phyloP scores from a whole-genome alignment of 139 green algal genomes.

The Tetraselmis striata region DNA sequence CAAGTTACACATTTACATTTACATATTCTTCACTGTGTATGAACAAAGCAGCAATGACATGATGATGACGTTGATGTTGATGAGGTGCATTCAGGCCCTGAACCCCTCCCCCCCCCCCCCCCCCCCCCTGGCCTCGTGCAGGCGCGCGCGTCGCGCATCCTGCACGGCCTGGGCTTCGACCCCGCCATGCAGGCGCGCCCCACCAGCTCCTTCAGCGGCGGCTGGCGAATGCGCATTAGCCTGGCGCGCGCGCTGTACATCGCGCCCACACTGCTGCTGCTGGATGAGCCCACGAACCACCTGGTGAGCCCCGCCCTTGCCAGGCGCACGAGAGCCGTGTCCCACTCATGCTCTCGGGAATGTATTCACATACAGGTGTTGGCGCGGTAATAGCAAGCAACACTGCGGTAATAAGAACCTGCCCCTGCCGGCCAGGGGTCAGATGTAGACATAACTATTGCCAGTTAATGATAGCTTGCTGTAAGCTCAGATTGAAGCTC shows the following conservation, averaged over 20 bases:
- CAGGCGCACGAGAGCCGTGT: background rate
- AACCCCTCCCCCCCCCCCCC: too few relatives aligned
- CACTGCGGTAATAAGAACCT: background rate
- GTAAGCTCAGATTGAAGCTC: too few relatives aligned
- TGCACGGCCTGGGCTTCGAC: slow-evolving; percentile 93
- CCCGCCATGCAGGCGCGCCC: slow-evolving; percentile 76
- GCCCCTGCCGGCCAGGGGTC: too few relatives aligned
- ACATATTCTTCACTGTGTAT: too few relatives aligned
- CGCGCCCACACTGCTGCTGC: slow-evolving; percentile 93
- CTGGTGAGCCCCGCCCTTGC: slow-evolving; percentile 39
- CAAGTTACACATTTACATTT: too few relatives aligned
- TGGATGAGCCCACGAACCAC: slow-evolving; percentile 99
- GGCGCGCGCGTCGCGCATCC: slow-evolving; percentile 89
- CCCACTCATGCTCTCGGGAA: background rate
- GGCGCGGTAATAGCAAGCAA: background rate
- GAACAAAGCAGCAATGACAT: too few relatives aligned
- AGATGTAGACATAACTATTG: background rate
- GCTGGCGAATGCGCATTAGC: slow-evolving; percentile 97
- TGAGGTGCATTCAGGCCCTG: too few relatives aligned
- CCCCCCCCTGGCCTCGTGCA: too few relatives aligned
- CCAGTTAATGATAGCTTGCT: too few relatives aligned
- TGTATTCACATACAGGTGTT: background rate
- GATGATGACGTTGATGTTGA: too few relatives aligned
- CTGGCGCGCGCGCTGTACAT: slow-evolving; percentile 98
- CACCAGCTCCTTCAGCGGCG: slow-evolving; percentile 80